Evolutionary conservation across 2,329 filamentous ascomycete genomes (phyloP).

Genomic region (Penicillium aurantiogriseum): DNA sequence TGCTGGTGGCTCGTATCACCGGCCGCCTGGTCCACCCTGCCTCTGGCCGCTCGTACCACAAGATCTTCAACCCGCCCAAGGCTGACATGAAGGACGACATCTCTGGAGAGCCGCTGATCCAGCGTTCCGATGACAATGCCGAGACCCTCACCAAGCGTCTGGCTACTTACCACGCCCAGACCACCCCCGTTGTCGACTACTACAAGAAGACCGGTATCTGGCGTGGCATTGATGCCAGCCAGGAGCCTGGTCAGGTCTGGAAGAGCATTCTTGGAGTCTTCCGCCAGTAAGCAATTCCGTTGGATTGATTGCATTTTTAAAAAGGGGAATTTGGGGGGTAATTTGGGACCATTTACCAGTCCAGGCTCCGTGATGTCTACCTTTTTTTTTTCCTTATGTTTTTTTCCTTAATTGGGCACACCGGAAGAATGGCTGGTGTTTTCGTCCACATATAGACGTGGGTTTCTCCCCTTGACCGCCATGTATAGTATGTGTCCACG

Average conservation of each 20-base stretch:
- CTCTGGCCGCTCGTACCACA: conserved; percentile 95
- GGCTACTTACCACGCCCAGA: conserved; percentile 90
- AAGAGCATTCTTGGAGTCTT: conserved; percentile 86
- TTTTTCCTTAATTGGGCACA: conserved; percentile 16
- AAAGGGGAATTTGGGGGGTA: conserved; percentile 39
- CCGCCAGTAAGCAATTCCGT: conserved; percentile 48
- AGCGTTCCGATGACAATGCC: conserved; percentile 95
- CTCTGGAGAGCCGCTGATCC: conserved; percentile 93
- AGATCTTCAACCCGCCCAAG: conserved; percentile 98
- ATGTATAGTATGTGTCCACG: conserved; percentile 35
- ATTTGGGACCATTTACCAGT: conserved; percentile 12
- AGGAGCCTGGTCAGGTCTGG: conserved; percentile 95
- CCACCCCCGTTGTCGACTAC: conserved; percentile 86
- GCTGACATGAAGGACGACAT: conserved; percentile 90
- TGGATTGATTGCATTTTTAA: conserved; percentile 52
- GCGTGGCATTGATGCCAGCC: conserved; percentile 91
- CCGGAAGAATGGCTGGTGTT: conserved; percentile 16
- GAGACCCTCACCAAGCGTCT: conserved; percentile 94
- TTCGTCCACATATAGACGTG: conserved; percentile 24
- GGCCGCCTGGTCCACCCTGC: conserved; percentile 94
- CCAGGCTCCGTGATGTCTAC: conserved; percentile 13
- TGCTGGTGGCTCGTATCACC: conserved; percentile 93
- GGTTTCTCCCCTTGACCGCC: conserved; percentile 20
- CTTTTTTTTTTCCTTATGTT: conserved; percentile 25
- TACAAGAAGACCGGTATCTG: conserved; percentile 98